phyloP scores from a whole-genome alignment of 257 asterid species.

The Verbascum thapsus region DNA sequence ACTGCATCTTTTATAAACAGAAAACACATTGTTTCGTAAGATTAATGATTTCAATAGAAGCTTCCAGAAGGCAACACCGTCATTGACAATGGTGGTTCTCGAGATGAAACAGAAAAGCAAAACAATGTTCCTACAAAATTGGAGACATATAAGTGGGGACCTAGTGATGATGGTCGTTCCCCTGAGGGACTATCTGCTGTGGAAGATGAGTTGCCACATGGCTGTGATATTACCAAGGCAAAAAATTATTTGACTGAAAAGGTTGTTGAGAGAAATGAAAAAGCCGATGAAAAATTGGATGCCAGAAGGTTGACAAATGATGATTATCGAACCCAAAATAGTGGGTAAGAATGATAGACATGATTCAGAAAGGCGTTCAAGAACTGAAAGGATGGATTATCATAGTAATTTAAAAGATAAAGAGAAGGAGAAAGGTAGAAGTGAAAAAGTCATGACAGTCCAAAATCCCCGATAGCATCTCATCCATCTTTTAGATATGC shows the following conservation, averaged over 20 bases:
- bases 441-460: conserved; percentile 54
- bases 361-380: conserved; percentile 49
- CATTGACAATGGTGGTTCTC: conserved; percentile 47
- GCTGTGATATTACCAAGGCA: conserved; percentile 33
- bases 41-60: too few relatives aligned
- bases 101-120: conserved; percentile 40
- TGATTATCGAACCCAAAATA: conserved; percentile 37
- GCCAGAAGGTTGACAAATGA: conserved; percentile 37
- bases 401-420: conserved; percentile 58
- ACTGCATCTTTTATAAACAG: too few relatives aligned
- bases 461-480: too few relatives aligned
- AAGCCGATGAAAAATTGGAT: conserved; percentile 41
- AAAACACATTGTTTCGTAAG: too few relatives aligned
- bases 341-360: conserved; percentile 48
- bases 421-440: conserved; percentile 58
- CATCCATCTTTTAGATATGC: too few relatives aligned
- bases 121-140: conserved; percentile 28
- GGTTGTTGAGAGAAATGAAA: conserved; percentile 46
- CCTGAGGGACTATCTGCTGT: conserved; percentile 39
- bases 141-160: conserved; percentile 38
- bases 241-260: conserved; percentile 35
- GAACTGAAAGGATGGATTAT: conserved; percentile 47
- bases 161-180: conserved; percentile 34
- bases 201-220: conserved; percentile 39
- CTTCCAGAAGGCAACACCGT: conserved; percentile 33